Evolutionary conservation across 768 basidiomycete species (phyloP).

Genomic region (Lepiota brunneoincarnata): DNA sequence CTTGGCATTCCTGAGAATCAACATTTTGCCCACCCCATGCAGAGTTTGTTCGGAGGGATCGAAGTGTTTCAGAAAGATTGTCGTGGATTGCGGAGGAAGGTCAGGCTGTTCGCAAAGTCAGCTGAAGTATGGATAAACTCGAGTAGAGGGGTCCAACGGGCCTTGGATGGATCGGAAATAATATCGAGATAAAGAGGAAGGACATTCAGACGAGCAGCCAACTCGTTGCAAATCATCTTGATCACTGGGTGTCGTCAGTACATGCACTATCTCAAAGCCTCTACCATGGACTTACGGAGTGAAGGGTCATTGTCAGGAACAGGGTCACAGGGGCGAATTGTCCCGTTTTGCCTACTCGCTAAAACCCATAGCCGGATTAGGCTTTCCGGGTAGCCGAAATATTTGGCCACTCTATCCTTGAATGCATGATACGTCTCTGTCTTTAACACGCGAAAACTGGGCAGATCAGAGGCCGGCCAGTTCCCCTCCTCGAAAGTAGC

Average conservation of each 20-base stretch:
- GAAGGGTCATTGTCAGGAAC: conserved; percentile 93
- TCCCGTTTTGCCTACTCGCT: conserved; percentile 99
- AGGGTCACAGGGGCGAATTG: conserved; percentile 93
- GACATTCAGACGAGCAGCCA: conserved; percentile 95
- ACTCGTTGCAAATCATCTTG: conserved; percentile 94
- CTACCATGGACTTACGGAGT: conserved; percentile 60
- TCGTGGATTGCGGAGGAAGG: conserved; percentile 78
- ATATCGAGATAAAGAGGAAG: conserved; percentile 93
- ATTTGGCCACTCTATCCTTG: conserved; percentile 86
- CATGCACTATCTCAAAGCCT: conserved; percentile 4
- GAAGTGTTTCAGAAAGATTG: conserved; percentile 99
- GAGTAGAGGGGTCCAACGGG: conserved; percentile 23
- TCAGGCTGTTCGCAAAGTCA: conserved; percentile 50
- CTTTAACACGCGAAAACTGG: conserved; percentile 94
- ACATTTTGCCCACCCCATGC: conserved; percentile 82
- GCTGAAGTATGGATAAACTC: background rate
- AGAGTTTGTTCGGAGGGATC: conserved; percentile 91
- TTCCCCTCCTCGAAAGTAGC: conserved; percentile 98
- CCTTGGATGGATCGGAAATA: conserved; percentile 77
- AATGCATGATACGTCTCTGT: conserved; percentile 89
- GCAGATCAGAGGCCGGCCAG: conserved; percentile 93
- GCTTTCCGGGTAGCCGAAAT: conserved; percentile 82
- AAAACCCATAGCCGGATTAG: conserved; percentile 96
- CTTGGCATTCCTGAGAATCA: conserved; percentile 82
- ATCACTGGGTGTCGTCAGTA: conserved; percentile 56